Conservation (phyloP, 345 rosid genomes). For the Kernera saxatilis region DNA sequence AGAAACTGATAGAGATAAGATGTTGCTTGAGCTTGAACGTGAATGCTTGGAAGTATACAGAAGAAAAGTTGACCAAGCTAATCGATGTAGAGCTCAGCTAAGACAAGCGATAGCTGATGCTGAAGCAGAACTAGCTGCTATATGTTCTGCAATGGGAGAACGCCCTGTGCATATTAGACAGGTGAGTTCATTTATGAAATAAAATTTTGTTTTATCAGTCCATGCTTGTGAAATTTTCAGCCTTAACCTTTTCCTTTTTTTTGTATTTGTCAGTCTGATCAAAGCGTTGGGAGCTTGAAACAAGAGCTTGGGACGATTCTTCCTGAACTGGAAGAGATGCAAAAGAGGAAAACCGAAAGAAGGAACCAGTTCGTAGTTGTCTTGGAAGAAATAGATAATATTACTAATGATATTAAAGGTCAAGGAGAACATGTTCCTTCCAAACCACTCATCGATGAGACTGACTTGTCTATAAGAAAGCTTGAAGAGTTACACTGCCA, state of each 20-base stretch:
- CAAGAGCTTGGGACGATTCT: conserved; percentile 68
- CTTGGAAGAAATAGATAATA: conserved; percentile 43
- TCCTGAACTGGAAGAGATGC: conserved; percentile 91
- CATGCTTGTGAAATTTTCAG: neutral
- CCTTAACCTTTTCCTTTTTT: neutral
- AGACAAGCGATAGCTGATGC: conserved; percentile 77
- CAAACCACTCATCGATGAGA: conserved; percentile 45
- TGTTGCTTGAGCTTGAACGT: conserved; percentile 87
- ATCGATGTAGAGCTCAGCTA: conserved; percentile 76
- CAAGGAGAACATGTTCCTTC: conserved; percentile 32
- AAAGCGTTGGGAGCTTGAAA: conserved; percentile 69
- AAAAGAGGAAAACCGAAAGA: conserved; percentile 66
- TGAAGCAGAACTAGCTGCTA: conserved; percentile 87
- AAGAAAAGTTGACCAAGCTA: conserved; percentile 89
- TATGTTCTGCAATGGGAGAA: conserved; percentile 88
- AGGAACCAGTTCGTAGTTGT: conserved; percentile 73
- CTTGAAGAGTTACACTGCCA: conserved; percentile 65
- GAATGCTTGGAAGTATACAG: conserved; percentile 94
- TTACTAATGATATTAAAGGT: conserved; percentile 58
- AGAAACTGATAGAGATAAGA: conserved; percentile 73
- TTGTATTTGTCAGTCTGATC: conserved; percentile 55
- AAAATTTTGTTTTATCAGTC: no score
- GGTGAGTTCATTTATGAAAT: no score
- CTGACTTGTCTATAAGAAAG: conserved; percentile 72
- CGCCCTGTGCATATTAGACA: conserved; percentile 85